Evolutionary conservation across 345 rosid species (phyloP).

Genomic region (Murraya koenigii): DNA sequence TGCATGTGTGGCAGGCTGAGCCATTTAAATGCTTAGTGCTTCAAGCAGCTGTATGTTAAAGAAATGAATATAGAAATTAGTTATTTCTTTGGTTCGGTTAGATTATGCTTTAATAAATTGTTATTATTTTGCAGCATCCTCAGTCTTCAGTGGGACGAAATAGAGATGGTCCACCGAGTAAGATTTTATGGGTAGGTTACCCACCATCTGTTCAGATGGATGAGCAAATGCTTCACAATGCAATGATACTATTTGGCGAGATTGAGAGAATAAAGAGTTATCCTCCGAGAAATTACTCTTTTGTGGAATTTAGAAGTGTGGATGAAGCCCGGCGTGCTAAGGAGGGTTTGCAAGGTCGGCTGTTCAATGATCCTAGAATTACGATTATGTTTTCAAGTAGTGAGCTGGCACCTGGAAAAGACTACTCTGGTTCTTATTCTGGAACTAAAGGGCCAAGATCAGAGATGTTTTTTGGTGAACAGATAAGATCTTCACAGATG

Average conservation of each 20-base stretch:
- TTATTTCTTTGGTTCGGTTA: not conserved
- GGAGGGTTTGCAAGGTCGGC: slow-evolving; percentile 91
- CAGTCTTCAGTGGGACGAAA: slow-evolving; percentile 46
- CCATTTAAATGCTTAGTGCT: not conserved
- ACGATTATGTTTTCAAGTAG: slow-evolving; percentile 80
- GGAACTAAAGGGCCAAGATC: slow-evolving; percentile 57
- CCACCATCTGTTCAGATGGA: slow-evolving; percentile 91
- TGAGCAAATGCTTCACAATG: slow-evolving; percentile 95
- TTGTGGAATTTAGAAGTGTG: slow-evolving; percentile 91
- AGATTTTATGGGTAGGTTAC: slow-evolving; percentile 86
- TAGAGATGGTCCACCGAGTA: slow-evolving; percentile 76
- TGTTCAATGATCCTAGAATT: slow-evolving; percentile 87
- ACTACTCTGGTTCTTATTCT: slow-evolving; percentile 42
- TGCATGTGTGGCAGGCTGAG: not conserved
- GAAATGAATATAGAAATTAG: not conserved
- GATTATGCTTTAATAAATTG: slow-evolving; percentile 2
- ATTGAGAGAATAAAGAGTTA: slow-evolving; percentile 83
- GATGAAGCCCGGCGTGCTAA: slow-evolving; percentile 97
- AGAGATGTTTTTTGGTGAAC: slow-evolving; percentile 49
- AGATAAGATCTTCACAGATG: slow-evolving; percentile 38
- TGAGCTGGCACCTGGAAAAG: slow-evolving; percentile 63
- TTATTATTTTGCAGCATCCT: slow-evolving; percentile 39
- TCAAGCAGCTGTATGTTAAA: not conserved
- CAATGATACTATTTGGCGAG: slow-evolving; percentile 97
- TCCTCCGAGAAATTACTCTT: slow-evolving; percentile 76